Evolutionary conservation across 345 rosid genomes (phyloP).

Genomic region (Euphorbia lathyris): DNA sequence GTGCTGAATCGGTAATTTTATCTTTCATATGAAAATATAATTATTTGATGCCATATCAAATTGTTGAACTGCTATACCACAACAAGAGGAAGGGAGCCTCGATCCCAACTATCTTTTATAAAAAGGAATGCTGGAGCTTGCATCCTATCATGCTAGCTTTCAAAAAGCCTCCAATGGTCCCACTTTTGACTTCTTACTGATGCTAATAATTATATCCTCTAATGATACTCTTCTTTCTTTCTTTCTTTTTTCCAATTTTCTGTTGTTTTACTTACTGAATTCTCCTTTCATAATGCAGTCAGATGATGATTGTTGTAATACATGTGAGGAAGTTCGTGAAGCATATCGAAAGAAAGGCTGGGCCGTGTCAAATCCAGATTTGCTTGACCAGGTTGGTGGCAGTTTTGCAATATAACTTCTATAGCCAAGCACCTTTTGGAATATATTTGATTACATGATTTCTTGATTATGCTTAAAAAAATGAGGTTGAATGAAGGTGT

Average conservation of each 20-base stretch:
- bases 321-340: constrained; percentile 92
- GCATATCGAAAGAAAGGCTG: constrained; percentile 95
- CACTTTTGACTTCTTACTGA: neutral
- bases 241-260: too few species aligned
- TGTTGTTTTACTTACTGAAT: neutral
- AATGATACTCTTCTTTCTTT: neutral
- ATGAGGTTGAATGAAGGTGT: neutral
- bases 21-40: constrained; percentile 1
- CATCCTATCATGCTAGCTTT: neutral
- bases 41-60: neutral
- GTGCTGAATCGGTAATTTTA: constrained; percentile 71
- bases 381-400: constrained; percentile 74
- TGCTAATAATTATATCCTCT: neutral
- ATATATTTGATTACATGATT: neutral
- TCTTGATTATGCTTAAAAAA: neutral
- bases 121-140: neutral
- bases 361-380: constrained; percentile 78
- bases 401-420: neutral
- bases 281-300: constrained; percentile 33
- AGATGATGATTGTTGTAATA: constrained; percentile 82
- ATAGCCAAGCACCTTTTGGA: neutral
- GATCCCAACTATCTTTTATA: neutral
- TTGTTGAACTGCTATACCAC: neutral
- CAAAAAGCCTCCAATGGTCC: neutral
- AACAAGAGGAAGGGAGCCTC: too few species aligned